Evolutionary conservation across 257 asterid genomes (phyloP).

Genomic region (Salvia miltiorrhiza): DNA sequence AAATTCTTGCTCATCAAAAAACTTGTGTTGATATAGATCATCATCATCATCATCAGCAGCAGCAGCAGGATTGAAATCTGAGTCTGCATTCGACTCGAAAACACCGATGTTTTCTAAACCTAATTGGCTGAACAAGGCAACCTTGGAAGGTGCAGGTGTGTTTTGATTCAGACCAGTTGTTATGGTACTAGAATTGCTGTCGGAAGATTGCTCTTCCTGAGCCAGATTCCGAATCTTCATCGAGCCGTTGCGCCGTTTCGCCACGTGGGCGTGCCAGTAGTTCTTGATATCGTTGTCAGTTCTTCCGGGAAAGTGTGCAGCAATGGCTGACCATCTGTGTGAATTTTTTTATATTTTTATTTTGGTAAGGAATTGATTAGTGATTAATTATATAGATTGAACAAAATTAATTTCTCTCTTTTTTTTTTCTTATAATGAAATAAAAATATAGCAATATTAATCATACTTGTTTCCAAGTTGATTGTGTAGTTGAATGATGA

Average conservation of each 20-base stretch:
- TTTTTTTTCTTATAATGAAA: neutral
- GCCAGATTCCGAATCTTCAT: neutral
- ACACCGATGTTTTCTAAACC: neutral
- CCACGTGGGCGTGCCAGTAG: slow-evolving; percentile 48
- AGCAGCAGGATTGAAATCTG: neutral
- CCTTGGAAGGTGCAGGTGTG: neutral
- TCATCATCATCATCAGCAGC: too few species aligned
- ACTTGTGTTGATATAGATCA: neutral
- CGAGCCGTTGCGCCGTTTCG: too few species aligned
- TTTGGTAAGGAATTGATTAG: neutral
- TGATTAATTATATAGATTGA: too few species aligned
- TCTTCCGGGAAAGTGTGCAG: slow-evolving; percentile 41
- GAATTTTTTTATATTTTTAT: too few species aligned
- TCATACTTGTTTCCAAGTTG: slow-evolving; percentile 45
- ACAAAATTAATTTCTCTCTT: too few species aligned
- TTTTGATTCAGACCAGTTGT: neutral
- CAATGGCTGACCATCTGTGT: slow-evolving; percentile 50
- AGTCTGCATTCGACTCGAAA: neutral
- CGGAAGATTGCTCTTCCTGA: neutral
- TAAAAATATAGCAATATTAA: too few species aligned
- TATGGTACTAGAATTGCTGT: neutral
- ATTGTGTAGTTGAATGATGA: slow-evolving; percentile 36
- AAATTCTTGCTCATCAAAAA: neutral
- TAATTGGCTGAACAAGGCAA: neutral
- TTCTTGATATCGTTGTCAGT: slow-evolving; percentile 55